phyloP scores from a whole-genome alignment of 1,284 basidiomycete genomes.

The Calocybe gambosa region DNA sequence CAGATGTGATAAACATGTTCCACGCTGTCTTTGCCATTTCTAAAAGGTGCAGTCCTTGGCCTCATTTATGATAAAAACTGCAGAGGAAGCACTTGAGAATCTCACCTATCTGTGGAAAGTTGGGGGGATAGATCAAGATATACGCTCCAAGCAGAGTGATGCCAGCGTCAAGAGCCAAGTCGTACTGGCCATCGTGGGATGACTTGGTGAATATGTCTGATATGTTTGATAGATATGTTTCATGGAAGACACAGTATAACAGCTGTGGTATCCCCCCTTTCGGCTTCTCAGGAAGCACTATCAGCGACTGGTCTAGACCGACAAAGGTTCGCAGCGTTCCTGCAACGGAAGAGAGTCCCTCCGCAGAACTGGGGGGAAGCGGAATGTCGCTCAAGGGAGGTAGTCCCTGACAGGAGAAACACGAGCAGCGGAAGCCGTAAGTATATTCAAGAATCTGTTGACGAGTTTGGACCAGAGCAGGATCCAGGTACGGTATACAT shows the following conservation, averaged over 20 bases:
- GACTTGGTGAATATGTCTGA: constrained; percentile 58
- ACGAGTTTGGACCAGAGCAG: constrained; percentile 58
- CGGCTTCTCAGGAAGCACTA: constrained; percentile 21
- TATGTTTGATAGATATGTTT: constrained; percentile 50
- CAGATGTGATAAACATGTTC: constrained; percentile 45
- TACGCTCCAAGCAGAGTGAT: constrained; percentile 58
- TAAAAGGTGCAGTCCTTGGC: constrained; percentile 64
- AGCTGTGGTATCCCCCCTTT: constrained; percentile 32
- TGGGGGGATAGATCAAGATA: constrained; percentile 57
- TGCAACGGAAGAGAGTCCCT: constrained; percentile 28
- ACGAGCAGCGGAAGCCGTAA: constrained; percentile 65
- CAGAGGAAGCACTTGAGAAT: constrained; percentile 7
- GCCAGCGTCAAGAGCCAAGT: constrained; percentile 48
- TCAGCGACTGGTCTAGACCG: constrained; percentile 23
- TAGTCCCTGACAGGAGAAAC: constrained; percentile 46
- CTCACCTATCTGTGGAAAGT: constrained; percentile 74
- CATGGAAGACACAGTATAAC: constrained; percentile 43
- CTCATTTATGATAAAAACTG: constrained; percentile 3
- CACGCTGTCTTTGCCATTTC: constrained; percentile 70
- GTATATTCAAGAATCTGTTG: constrained; percentile 50
- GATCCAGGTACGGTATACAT: constrained; percentile 68
- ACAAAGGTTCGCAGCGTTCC: constrained; percentile 33
- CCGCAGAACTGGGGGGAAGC: constrained; percentile 26
- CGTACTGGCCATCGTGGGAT: constrained; percentile 58
- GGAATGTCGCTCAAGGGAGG: constrained; percentile 29